Percentiles rank a stretch among this genome's conserved stretches.
Conservation (phyloP, 2,329 filamentous ascomycete species). For the Monosporascus sp. region DNA sequence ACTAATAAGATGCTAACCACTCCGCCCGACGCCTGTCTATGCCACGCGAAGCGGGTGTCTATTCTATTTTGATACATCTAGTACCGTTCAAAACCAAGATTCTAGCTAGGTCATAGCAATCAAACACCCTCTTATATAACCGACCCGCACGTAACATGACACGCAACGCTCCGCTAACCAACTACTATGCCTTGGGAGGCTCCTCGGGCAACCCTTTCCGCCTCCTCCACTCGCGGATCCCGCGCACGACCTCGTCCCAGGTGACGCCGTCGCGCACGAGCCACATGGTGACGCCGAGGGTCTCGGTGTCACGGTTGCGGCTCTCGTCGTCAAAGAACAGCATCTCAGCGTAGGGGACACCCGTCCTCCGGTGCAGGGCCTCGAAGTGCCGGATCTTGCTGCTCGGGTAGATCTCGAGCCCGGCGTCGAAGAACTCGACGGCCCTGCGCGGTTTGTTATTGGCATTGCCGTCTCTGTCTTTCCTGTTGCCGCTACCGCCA, state of each 20-base stretch:
- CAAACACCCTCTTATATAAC: too few species aligned
- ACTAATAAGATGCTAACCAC: not conserved
- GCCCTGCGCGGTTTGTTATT: conserved; percentile 36
- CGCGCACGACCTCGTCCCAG: conserved; percentile 71
- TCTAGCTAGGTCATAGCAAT: too few species aligned
- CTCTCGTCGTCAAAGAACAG: conserved; percentile 94
- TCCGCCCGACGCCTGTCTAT: not conserved
- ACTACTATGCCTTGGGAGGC: not conserved
- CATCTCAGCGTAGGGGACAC: conserved; percentile 75
- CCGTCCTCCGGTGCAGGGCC: conserved; percentile 64
- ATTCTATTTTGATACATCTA: not conserved
- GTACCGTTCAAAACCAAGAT: too few species aligned
- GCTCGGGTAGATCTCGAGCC: conserved; percentile 66
- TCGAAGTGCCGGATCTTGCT: conserved; percentile 85
- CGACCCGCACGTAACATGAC: too few species aligned
- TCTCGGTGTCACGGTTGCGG: conserved; percentile 76
- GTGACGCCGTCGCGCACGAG: conserved; percentile 76
- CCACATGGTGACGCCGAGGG: conserved; percentile 77
- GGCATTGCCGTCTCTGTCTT: conserved; percentile 17
- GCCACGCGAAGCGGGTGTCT: not conserved
- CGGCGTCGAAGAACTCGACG: conserved; percentile 56
- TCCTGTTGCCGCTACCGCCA: conserved; percentile 13
- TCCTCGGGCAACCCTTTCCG: conserved; percentile 44
- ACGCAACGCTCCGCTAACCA: too few species aligned
- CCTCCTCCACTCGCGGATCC: conserved; percentile 76